Base-by-base conservation (phyloP, 2,329 filamentous ascomycete genomes). In the Fusarium citri region DNA sequence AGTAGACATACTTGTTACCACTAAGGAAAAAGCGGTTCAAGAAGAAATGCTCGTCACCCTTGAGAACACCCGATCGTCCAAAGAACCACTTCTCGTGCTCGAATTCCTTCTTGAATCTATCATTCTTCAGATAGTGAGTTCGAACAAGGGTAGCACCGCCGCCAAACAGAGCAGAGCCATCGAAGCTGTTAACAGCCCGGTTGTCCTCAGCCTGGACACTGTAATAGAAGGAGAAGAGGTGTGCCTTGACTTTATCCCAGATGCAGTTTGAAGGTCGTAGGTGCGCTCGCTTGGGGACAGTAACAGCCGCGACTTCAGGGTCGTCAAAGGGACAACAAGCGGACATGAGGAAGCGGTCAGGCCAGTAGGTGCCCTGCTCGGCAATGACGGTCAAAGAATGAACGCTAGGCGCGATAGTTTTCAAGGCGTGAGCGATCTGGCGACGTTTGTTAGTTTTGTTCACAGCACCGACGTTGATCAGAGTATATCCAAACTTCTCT, bases 321-420 rank as follows among this genome's bases (percentile, higher is more conserved):
- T 64, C 28, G 2, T 42, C 14, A n/a, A 74, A 74, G 9, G 69
- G 64, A 8, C 22, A 28, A 3, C 64, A n/a, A 7, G 64, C 61
- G 6, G 54, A 41, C 2, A 15, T 6, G 8, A 74, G 46, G 28
- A 74, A 74, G 1, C 8, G 10, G 1, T 8, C 5, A 18, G 64
- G 57, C 72, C 72, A 74, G 4, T 54, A 23, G 12, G 64, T 50
- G 12, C 50, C 16, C n/a, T 74, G 72, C 3, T 74, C 72, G 5
- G 54, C 37, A 2, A 74, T 20, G 5, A 58, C 47, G 8, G 55
- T 71, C 31, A 74, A 2, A 25, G 8, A 15, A 51, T 59, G 34
- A 37, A 12, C 1, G 7, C 14, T 16, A 18, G 3, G 16, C 12
- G n/a, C 7, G 30, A 66, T 22, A 3, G 15, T 22, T 4, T 15